phyloP scores from a whole-genome alignment of 2,329 filamentous ascomycete genomes.

The Claviceps quebecensis region DNA sequence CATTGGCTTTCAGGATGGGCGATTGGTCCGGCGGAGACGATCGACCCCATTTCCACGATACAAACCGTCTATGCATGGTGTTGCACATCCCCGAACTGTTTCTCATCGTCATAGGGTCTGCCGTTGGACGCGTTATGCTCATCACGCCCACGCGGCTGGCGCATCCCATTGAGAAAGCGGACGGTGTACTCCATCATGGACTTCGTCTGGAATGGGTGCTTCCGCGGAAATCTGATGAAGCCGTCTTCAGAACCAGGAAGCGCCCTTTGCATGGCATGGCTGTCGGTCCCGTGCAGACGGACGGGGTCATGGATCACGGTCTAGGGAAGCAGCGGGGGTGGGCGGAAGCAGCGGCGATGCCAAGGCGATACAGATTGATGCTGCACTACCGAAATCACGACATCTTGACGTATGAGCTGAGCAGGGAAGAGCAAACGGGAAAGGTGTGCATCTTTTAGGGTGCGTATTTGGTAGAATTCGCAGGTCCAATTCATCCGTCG shows the following conservation, averaged over 20 bases:
- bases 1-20: constrained; percentile 16
- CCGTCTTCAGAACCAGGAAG: constrained; percentile 25
- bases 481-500: no score
- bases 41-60: constrained; percentile 18
- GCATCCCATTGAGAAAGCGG: constrained; percentile 9
- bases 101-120: constrained; percentile 51
- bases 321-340: constrained; percentile 7
- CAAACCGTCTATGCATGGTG: constrained; percentile 40
- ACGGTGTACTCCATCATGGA: constrained; percentile 20
- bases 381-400: constrained; percentile 59
- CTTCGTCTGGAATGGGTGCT: constrained; percentile 42
- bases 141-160: constrained; percentile 35
- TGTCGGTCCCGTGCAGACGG: constrained; percentile 45
- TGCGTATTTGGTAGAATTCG: neutral
- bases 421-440: constrained; percentile 24
- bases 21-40: constrained; percentile 10
- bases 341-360: constrained; percentile 9
- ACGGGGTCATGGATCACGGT: constrained; percentile 10
- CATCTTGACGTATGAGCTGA: constrained; percentile 56
- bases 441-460: constrained; percentile 22
- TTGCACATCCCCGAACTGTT: constrained; percentile 54
- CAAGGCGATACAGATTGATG: constrained; percentile 50
- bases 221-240: constrained; percentile 33
- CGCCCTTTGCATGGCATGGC: constrained; percentile 53
- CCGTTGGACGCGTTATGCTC: constrained; percentile 51